Percentiles rank a stretch among this genome's conserved stretches.
phyloP scores from a whole-genome alignment of 345 rosid species.

The Ailanthus altissimus region DNA sequence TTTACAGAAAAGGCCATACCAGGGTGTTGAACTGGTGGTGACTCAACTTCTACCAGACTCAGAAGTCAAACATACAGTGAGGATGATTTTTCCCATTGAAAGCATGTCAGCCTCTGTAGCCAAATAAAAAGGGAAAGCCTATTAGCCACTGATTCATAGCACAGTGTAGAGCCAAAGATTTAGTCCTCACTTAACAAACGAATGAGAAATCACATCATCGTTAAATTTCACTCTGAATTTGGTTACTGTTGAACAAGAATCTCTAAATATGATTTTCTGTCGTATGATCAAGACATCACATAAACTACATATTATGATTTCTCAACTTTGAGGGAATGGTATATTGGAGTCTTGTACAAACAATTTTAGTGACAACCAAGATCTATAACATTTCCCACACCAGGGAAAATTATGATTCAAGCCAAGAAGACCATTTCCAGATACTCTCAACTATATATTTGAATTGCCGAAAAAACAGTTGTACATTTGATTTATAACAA shows the following conservation, averaged over 20 bases:
- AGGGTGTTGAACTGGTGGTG: too few relatives aligned
- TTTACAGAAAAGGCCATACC: too few relatives aligned
- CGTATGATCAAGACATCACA: too few relatives aligned
- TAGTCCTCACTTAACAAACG: background rate
- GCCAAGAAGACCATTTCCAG: background rate
- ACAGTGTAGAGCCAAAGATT: background rate
- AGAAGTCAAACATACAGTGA: background rate
- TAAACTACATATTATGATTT: background rate
- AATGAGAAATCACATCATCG: background rate
- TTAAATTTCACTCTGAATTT: background rate
- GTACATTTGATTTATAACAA: background rate
- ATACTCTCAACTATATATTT: conserved; percentile 17
- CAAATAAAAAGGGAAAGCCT: background rate
- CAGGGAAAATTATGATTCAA: background rate
- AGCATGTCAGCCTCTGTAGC: background rate
- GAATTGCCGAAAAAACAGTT: conserved; percentile 8
- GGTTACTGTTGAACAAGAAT: background rate
- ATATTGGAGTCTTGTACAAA: conserved; percentile 7
- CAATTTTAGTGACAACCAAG: background rate
- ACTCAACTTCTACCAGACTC: background rate
- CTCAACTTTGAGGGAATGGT: background rate
- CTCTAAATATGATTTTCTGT: background rate
- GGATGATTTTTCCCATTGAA: background rate
- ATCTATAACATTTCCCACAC: background rate
- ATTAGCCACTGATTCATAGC: background rate